Evolutionary conservation across 352 stramenopile species (phyloP), one percentile per base, ranked within the genome.

Genomic region (Globisporangium iwayamae): DNA sequence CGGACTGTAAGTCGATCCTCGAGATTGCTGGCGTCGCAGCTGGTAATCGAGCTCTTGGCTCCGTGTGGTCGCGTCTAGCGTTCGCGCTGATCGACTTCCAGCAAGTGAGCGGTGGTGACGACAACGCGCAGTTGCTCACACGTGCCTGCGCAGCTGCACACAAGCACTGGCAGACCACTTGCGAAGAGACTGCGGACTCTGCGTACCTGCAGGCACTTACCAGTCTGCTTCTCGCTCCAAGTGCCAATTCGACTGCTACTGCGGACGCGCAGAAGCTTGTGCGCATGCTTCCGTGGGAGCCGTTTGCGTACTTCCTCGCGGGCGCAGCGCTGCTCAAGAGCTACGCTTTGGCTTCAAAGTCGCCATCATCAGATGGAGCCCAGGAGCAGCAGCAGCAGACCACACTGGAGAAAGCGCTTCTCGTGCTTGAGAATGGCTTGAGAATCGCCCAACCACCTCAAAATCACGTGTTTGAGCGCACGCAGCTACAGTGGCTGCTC

Each of bases 231-330:
- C 14, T 78, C 25, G 2, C 9, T 60, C 9, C 43, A 70, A 48
- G 64, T 34, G 50, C 39, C 58, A 57, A 56, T n/a, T 54, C 61
- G 8, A 58, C 59, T 2, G 69, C 16, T 7, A 18, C 66, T 16
- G 38, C 43, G 0, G 66, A 69, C 18, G 61, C 69, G 4, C 67
- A 85, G 66, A 90, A 87, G 61, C 71, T 91, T 28, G 68, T 93
- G 43, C 84, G 77, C 34, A 75, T 79, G 60, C 56, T 89, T 41
- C 80, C 84, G 25, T 85, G 76, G 78, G 81, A 87, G 9, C 67
- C 80, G 2, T 71, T 70, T 2, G 77, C 78, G 8, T 90, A 91
- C 61, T 63, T 79, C 30, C 34, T 90, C 10, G 77, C 79, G 50
- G 79, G 71, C 10, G 34, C 76, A 0, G 70, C 75, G 16, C 62